Percentiles rank a stretch among this genome's conserved stretches.
Conservation (phyloP, 2,329 filamentous ascomycete genomes). For the Colletotrichum agaves region DNA sequence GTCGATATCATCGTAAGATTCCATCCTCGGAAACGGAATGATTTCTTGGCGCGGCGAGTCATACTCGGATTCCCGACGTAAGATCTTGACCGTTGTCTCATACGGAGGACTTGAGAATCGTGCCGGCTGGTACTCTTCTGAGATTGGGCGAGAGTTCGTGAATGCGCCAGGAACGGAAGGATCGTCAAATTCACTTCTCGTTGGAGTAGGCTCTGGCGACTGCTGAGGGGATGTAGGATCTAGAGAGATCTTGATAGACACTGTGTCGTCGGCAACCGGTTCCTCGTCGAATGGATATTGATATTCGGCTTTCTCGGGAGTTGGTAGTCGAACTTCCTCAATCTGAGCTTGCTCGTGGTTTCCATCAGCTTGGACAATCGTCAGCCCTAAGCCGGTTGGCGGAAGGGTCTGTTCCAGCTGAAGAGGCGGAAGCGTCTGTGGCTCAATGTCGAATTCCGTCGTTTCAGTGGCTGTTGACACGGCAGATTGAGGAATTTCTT, state of each 20-base stretch:
- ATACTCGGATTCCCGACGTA: conserved; percentile 57
- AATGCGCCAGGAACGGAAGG: conserved; percentile 46
- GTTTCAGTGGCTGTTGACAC: conserved; percentile 68
- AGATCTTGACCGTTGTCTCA: conserved; percentile 61
- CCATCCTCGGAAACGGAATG: conserved; percentile 49
- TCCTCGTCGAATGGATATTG: conserved; percentile 63
- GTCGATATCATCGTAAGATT: conserved; percentile 51
- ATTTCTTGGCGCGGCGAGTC: conserved; percentile 40
- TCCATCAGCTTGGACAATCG: conserved; percentile 21
- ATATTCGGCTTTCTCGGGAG: conserved; percentile 53
- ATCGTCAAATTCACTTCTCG: conserved; percentile 42
- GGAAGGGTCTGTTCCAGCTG: conserved; percentile 44
- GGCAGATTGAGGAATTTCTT: conserved; percentile 67
- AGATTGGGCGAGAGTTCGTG: conserved; percentile 31
- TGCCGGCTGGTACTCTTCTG: conserved; percentile 52
- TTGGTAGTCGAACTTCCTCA: conserved; percentile 38
- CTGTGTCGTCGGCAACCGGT: conserved; percentile 45
- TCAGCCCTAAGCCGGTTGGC: conserved; percentile 33
- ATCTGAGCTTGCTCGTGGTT: conserved; percentile 29
- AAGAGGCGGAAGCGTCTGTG: conserved; percentile 67
- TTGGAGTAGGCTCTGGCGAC: conserved; percentile 43
- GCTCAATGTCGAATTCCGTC: conserved; percentile 80
- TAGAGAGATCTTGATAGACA: conserved; percentile 54
- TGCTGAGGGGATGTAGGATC: conserved; percentile 46
- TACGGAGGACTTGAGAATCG: conserved; percentile 52